Conservation (phyloP, 306 rosid genomes). For the Prosopis cineraria region DNA sequence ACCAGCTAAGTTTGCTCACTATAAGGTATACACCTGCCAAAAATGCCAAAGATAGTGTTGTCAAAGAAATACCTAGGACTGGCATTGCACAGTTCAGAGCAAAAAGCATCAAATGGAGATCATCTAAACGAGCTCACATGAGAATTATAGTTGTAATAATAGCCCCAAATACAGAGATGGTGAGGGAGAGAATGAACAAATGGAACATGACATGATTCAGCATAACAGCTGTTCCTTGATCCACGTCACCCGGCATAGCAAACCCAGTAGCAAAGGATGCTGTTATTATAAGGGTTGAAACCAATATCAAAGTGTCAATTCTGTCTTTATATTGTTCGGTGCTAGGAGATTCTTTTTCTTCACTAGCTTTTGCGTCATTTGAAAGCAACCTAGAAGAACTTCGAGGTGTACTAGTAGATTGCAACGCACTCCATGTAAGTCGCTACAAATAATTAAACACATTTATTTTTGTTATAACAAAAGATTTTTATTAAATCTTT, state of each 20-base stretch:
- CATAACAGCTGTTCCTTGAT: constrained; percentile 22
- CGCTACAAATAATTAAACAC: constrained; percentile 3
- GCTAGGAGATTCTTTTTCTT: background rate
- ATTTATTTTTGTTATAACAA: background rate
- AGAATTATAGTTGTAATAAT: constrained; percentile 31
- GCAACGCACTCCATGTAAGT: constrained; percentile 28
- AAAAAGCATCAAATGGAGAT: background rate
- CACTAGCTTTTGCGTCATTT: no score
- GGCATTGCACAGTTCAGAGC: background rate
- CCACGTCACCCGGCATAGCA: constrained; percentile 14
- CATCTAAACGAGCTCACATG: constrained; percentile 35
- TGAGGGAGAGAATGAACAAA: constrained; percentile 22
- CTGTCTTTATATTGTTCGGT: background rate
- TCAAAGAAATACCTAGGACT: constrained; percentile 35
- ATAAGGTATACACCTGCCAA: constrained; percentile 38
- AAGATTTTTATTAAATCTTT: no score
- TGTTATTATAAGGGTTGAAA: no score
- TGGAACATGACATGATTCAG: constrained; percentile 13
- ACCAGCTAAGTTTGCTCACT: constrained; percentile 25
- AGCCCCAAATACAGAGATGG: constrained; percentile 40
- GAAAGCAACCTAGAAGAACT: no score
- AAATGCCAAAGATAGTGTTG: constrained; percentile 38
- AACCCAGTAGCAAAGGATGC: no score
- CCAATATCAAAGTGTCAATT: no score
- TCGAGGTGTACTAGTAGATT: background rate